Conservation (phyloP, 2,329 filamentous ascomycete genomes). For the Cercospora canescens region DNA sequence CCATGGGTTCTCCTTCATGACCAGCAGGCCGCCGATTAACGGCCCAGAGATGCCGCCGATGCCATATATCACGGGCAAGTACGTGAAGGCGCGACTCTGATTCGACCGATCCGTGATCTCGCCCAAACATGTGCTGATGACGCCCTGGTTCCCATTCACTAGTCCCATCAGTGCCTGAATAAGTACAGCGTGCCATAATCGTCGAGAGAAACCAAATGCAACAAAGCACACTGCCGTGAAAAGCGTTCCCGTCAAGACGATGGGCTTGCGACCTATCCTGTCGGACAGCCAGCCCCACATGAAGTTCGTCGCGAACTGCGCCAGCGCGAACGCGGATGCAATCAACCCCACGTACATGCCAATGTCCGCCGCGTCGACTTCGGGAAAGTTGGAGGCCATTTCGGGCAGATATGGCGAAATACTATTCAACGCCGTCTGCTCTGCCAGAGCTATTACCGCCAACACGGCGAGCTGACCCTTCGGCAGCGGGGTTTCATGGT, state of each 20-base stretch:
- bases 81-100: conserved; percentile 90
- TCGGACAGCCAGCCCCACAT: conserved; percentile 87
- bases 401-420: conserved; percentile 93
- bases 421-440: conserved; percentile 95
- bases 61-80: conserved; percentile 93
- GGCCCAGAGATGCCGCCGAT: conserved; percentile 92
- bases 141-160: conserved; percentile 91
- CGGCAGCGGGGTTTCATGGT: conserved; percentile 71
- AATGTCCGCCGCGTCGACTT: conserved; percentile 68
- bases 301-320: conserved; percentile 90
- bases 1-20: conserved; percentile 63
- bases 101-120: conserved; percentile 95
- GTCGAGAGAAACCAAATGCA: conserved; percentile 82
- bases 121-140: conserved; percentile 89
- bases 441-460: conserved; percentile 83
- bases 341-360: conserved; percentile 89
- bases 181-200: conserved; percentile 78
- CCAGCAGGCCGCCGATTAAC: conserved; percentile 81
- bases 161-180: conserved; percentile 90
- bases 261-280: conserved; percentile 75
- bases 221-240: conserved; percentile 79
- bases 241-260: conserved; percentile 79
- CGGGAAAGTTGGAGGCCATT: conserved; percentile 85
- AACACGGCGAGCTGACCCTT: conserved; percentile 79
- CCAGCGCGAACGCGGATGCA: conserved; percentile 86